Evolutionary conservation across 768 basidiomycete genomes (phyloP), one percentile per base, ranked within the genome.

Genomic region (Boletus subparvulus): DNA sequence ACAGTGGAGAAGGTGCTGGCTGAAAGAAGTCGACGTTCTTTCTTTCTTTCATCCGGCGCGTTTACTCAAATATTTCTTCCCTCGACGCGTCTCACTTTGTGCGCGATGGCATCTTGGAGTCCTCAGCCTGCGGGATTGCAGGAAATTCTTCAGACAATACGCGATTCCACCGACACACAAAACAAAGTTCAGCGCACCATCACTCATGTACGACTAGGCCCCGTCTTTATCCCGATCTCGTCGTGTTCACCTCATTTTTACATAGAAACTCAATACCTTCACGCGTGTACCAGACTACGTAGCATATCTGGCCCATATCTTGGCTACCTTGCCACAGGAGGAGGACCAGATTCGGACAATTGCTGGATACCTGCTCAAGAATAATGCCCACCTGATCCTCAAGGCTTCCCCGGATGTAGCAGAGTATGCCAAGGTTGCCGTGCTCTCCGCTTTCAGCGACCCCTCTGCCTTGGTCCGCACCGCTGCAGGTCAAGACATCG

Each of bases 291-390:
- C 94, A 45, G 94, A 97, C 73, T 98, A 97, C 73, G 87, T 94
- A 58, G 94, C 89, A 55, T 98, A 99, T 82, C 86, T 99, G 61
- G 90, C 90, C 21, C 92, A 95, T 72, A 94, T 98, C 77, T 85
- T 98, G 61, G 86, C 88, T 55, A 79, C 81, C 44, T 76, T 91
- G 78, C 80, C 87, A 2, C 79, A 83, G 58, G 94, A 98, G 75
- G 89, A 94, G 69, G 94, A 93, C 69, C 88, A 90, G 48, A 93
- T 96, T 71, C 86, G 96, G 50, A 91, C 92, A 56, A 95, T 98
- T 76, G 95, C 96, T 26, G 96, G 96, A 42, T 92, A 98, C 66
- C 80, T 98, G 24, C 85, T 99, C 74, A 99, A 99, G 85, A 98
- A 99, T 74, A 94, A 94, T 66, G 83, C 92, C 43, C 82, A 86